Evolutionary conservation across 495 filamentous ascomycete genomes (phyloP).

Genomic region (Daldinia grandis): DNA sequence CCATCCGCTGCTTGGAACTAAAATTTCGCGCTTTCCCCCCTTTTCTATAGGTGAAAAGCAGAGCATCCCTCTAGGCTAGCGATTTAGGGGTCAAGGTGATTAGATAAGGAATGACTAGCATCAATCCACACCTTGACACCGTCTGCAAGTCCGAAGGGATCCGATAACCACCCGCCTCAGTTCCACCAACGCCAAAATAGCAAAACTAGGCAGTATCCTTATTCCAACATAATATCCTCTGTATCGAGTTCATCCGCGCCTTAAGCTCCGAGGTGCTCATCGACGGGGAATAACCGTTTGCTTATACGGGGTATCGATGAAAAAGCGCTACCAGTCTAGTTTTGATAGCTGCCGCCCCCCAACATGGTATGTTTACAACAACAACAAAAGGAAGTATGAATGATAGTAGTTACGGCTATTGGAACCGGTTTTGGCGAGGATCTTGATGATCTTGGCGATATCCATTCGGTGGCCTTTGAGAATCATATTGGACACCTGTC

Average conservation of each 20-base stretch:
- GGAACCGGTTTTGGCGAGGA: constrained; percentile 43
- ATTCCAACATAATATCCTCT: constrained; percentile 31
- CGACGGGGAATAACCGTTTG: constrained; percentile 27
- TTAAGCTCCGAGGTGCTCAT: constrained; percentile 25
- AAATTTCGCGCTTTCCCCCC: constrained; percentile 1
- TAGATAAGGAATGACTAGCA: not conserved
- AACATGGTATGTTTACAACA: constrained; percentile 30
- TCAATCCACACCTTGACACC: constrained; percentile 9
- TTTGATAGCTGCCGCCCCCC: constrained; percentile 29
- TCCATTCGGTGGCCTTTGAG: constrained; percentile 37
- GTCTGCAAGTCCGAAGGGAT: constrained; percentile 13
- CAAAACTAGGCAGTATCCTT: constrained; percentile 34
- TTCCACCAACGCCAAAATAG: constrained; percentile 31
- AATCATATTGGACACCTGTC: constrained; percentile 65
- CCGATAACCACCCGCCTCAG: constrained; percentile 13
- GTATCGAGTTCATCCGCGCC: constrained; percentile 33
- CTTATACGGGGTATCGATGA: constrained; percentile 37
- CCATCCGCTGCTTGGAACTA: constrained; percentile 12
- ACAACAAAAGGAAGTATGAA: constrained; percentile 34
- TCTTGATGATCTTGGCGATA: not conserved
- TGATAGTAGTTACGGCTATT: constrained; percentile 13
- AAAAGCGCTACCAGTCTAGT: constrained; percentile 27
- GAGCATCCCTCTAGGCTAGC: not conserved
- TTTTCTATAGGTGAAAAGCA: not conserved
- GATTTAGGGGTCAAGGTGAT: constrained; percentile 17